Conservation (phyloP, 176 grass and related monocot genomes). For the Aegilops speltoides region DNA sequence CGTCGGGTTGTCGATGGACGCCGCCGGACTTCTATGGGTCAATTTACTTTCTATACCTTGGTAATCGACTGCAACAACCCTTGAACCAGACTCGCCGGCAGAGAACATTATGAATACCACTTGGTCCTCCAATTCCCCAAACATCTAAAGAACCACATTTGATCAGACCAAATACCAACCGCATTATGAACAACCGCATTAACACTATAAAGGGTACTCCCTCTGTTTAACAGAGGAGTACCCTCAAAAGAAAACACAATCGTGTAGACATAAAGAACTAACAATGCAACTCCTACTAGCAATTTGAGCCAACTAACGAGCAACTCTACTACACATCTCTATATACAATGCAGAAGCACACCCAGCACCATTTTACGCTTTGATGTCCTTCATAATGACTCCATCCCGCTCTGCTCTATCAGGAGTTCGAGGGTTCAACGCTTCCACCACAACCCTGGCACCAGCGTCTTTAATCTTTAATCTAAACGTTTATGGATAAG, state of each 20-base stretch:
- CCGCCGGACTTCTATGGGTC: not conserved
- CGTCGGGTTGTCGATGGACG: constrained; percentile 29
- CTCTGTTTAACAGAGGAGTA: no score
- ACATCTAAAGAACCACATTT: no score
- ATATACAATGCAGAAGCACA: not conserved
- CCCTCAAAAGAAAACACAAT: not conserved
- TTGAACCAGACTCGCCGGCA: no score
- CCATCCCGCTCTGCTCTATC: not conserved
- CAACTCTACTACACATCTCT: not conserved
- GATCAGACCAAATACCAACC: no score
- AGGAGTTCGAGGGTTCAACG: not conserved
- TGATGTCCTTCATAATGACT: not conserved
- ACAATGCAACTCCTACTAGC: not conserved
- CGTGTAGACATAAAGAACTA: not conserved
- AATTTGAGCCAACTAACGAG: not conserved
- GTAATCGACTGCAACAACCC: no score
- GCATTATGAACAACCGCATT: no score
- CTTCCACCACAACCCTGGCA: not conserved
- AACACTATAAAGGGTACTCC: no score
- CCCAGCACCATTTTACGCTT: not conserved
- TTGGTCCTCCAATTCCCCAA: no score
- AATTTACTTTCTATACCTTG: no score
- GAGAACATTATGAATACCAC: no score
- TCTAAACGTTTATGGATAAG: not conserved
- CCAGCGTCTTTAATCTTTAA: not conserved